phyloP scores from a whole-genome alignment of 2,329 filamentous ascomycete species.

The Fusarium acutatum region DNA sequence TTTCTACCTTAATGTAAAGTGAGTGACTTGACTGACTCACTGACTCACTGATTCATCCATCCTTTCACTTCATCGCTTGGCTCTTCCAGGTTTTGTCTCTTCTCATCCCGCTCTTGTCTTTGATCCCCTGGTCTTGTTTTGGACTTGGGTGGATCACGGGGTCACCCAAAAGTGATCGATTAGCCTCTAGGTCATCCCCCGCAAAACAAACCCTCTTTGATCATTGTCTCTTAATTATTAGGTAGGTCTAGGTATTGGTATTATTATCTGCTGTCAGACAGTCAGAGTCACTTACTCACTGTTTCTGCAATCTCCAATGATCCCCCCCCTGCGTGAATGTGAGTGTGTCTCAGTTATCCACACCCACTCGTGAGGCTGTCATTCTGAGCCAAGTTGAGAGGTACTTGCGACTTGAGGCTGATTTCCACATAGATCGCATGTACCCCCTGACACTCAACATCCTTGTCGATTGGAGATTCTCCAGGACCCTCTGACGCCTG shows the following conservation, averaged over 20 bases:
- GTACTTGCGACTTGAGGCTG: slow-evolving; percentile 21
- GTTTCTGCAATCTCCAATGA: background rate
- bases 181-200: slow-evolving; percentile 13
- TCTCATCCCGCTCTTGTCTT: slow-evolving; percentile 1
- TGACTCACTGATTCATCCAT: background rate
- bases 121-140: slow-evolving; percentile 4
- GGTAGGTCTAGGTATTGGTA: background rate
- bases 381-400: background rate
- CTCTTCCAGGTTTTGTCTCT: slow-evolving; percentile 1
- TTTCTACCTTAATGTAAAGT: background rate
- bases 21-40: slow-evolving; percentile 9
- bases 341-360: slow-evolving; percentile 28
- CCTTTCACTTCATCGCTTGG: background rate
- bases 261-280: background rate
- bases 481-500: slow-evolving; percentile 29
- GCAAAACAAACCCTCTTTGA: slow-evolving; percentile 11
- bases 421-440: slow-evolving; percentile 15
- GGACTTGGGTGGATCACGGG: slow-evolving; percentile 28
- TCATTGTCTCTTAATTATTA: background rate
- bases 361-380: slow-evolving; percentile 24
- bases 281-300: background rate
- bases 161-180: slow-evolving; percentile 24
- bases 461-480: slow-evolving; percentile 5
- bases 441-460: background rate
- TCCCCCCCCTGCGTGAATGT: slow-evolving; percentile 23